Conservation (phyloP, 202 grass and related monocot species). For the Digitaria exilis region DNA sequence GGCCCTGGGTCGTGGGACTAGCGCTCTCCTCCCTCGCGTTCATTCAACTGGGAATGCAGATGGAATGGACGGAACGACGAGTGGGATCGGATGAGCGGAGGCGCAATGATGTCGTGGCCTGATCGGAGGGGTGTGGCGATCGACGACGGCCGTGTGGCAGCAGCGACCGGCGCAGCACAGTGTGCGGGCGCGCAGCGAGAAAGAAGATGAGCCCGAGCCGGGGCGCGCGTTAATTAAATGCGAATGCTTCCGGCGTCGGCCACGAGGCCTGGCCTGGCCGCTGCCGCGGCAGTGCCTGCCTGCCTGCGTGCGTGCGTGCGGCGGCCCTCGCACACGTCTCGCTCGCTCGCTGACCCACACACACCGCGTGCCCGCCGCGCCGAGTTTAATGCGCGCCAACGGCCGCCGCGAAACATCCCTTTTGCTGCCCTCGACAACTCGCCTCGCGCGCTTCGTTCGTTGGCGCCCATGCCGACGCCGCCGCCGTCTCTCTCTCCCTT, state of each 20-base stretch:
- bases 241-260: conserved; percentile 43
- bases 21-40: neutral
- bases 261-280: conserved; percentile 27
- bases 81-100: neutral
- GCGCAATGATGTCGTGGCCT: conserved; percentile 40
- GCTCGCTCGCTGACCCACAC: neutral
- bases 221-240: conserved; percentile 48
- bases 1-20: neutral
- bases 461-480: neutral
- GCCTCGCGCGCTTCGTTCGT: neutral
- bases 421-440: neutral
- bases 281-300: neutral
- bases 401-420: neutral
- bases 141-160: conserved; percentile 28
- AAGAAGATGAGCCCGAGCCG: too few relatives aligned
- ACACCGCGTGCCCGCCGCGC: neutral
- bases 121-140: conserved; percentile 29
- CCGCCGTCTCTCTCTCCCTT: neutral
- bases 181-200: too few relatives aligned
- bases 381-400: conserved; percentile 38
- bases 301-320: neutral
- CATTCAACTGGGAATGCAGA: neutral
- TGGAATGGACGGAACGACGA: neutral
- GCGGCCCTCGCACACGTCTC: conserved; percentile 7
- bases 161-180: neutral